Evolutionary conservation across 2,329 filamentous ascomycete species (phyloP).

Genomic region (Diaporthe batatas): DNA sequence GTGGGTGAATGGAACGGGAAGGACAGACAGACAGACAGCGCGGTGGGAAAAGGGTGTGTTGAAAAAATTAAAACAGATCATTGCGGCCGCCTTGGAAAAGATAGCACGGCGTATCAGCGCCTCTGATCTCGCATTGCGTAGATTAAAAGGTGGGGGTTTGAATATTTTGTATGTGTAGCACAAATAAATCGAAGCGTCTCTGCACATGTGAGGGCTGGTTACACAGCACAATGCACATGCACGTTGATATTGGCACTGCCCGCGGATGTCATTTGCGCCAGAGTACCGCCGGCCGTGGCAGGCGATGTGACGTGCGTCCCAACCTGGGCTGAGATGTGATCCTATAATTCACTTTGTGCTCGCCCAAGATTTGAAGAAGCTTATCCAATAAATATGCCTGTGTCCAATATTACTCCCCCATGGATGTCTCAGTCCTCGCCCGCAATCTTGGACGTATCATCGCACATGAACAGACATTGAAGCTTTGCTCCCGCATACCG

Average conservation of each 20-base stretch:
- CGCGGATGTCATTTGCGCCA: not conserved
- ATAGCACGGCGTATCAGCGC: not conserved
- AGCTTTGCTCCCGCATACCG: constrained; percentile 53
- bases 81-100: not conserved
- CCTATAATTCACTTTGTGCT: not conserved
- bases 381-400: not conserved
- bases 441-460: constrained; percentile 52
- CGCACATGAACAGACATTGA: constrained; percentile 50
- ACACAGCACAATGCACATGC: constrained; percentile 11
- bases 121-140: not conserved
- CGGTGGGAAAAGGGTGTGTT: too few species aligned
- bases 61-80: not conserved
- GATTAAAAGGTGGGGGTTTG: not conserved
- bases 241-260: constrained; percentile 5
- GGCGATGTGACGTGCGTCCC: constrained; percentile 12
- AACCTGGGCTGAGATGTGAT: constrained; percentile 10
- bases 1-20: too few species aligned
- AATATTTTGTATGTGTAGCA: not conserved
- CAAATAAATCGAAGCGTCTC: not conserved
- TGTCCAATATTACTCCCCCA: constrained; percentile 39
- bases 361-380: constrained; percentile 1
- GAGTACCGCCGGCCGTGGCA: not conserved
- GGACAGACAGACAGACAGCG: too few species aligned
- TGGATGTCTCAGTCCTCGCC: constrained; percentile 59
- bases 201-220: not conserved